Evolutionary conservation across 1,139 yeast species (phyloP).

Genomic region (Protomyces inundatus): DNA sequence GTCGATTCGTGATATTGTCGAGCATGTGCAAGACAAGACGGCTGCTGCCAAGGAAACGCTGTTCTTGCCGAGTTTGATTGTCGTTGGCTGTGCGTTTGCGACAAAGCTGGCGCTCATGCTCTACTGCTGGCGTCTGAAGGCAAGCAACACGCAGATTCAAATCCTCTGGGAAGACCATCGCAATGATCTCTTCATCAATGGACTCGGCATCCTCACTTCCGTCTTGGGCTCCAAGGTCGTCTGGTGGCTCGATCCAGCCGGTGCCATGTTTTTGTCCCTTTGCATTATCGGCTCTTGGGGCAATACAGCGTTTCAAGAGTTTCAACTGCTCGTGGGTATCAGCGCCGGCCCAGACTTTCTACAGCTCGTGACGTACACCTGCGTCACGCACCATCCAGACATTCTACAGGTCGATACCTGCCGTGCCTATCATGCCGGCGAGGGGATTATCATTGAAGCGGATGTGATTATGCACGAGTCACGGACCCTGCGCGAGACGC

Average conservation of each 20-base stretch:
- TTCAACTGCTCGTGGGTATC: slow-evolving; percentile 30
- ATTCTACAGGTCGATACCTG: slow-evolving; percentile 31
- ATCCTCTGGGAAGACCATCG: slow-evolving; percentile 33
- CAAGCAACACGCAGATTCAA: slow-evolving; percentile 28
- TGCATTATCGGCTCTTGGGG: slow-evolving; percentile 29
- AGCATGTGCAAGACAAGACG: slow-evolving; percentile 6
- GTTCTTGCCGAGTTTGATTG: slow-evolving; percentile 28
- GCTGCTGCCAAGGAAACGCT: slow-evolving; percentile 4
- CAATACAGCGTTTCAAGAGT: slow-evolving; percentile 29
- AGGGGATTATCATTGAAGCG: slow-evolving; percentile 31
- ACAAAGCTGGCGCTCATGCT: slow-evolving; percentile 30
- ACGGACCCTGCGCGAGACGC: slow-evolving; percentile 27
- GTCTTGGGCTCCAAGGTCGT: slow-evolving; percentile 29
- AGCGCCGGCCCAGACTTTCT: slow-evolving; percentile 29
- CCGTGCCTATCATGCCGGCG: slow-evolving; percentile 31
- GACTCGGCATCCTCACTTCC: slow-evolving; percentile 32
- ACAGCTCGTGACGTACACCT: slow-evolving; percentile 31
- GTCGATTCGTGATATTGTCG: slow-evolving; percentile 28
- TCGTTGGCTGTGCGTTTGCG: slow-evolving; percentile 30
- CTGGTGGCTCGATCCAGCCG: slow-evolving; percentile 33
- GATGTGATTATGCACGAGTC: slow-evolving; percentile 31
- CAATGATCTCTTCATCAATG: slow-evolving; percentile 32
- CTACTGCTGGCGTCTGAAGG: slow-evolving; percentile 30
- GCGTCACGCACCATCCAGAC: slow-evolving; percentile 29
- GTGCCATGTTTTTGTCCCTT: slow-evolving; percentile 30